Conservation (phyloP, 306 rosid species). For the Medicago lupulina region DNA sequence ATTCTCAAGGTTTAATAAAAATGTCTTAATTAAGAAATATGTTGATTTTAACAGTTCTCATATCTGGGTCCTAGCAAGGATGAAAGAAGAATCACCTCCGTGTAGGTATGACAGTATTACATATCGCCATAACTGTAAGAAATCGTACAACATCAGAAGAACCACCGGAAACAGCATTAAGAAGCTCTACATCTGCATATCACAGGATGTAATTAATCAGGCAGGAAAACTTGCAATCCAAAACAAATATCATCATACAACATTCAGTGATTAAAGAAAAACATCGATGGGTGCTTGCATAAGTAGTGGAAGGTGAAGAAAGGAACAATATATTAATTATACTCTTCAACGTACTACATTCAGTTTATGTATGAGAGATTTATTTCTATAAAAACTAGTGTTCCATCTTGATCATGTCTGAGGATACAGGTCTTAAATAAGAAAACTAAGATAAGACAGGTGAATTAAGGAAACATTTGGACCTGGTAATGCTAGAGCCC, state of each 20-base stretch:
- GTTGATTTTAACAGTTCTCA: neutral
- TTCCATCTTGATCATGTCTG: conserved; percentile 5
- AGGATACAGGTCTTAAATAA: neutral
- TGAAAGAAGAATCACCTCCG: conserved; percentile 65
- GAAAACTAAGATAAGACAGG: no score
- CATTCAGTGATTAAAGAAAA: conserved; percentile 12
- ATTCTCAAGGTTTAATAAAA: conserved; percentile 14
- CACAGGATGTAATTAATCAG: conserved; percentile 48
- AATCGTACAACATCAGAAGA: conserved; percentile 78
- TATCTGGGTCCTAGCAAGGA: conserved; percentile 36
- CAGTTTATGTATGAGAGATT: neutral
- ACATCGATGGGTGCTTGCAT: conserved; percentile 21
- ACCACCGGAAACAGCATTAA: conserved; percentile 71
- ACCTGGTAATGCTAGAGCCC: no score
- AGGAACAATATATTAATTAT: conserved; percentile 1
- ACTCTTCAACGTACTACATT: conserved; percentile 4
- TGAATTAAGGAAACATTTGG: no score
- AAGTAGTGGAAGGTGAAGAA: neutral
- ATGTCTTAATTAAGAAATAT: conserved; percentile 25
- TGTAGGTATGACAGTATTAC: conserved; percentile 89
- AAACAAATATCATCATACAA: conserved; percentile 33
- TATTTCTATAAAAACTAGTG: conserved; percentile 9
- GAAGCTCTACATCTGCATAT: conserved; percentile 75
- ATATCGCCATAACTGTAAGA: conserved; percentile 92
- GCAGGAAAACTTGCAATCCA: conserved; percentile 27